Conservation (phyloP, 768 basidiomycete genomes). For the Psilocybe sp. region DNA sequence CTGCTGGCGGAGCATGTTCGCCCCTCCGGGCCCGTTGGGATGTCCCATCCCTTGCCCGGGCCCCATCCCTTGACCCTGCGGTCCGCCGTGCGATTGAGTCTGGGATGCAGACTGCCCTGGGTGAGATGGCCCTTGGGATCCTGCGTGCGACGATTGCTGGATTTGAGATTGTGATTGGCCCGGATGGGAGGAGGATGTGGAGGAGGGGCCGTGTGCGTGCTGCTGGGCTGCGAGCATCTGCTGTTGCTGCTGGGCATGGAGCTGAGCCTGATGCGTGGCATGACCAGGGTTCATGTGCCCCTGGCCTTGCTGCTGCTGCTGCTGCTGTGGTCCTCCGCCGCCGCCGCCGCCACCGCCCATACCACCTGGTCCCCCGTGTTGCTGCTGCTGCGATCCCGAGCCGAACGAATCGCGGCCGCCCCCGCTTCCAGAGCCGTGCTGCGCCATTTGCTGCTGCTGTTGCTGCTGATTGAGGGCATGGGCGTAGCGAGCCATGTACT, state of each 20-base stretch:
- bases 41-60: too few relatives aligned
- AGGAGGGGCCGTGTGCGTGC: too few relatives aligned
- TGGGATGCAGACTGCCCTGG: too few relatives aligned
- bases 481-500: conserved; percentile 16
- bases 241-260: conserved; percentile 1
- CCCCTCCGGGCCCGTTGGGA: not conserved
- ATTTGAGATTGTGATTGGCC: too few relatives aligned
- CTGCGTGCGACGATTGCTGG: too few relatives aligned
- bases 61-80: too few relatives aligned
- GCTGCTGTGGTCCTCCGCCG: conserved; percentile 8
- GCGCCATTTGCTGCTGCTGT: conserved; percentile 12
- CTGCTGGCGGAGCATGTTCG: not conserved
- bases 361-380: not conserved
- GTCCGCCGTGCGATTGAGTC: too few relatives aligned
- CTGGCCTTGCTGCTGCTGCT: conserved; percentile 5
- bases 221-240: not conserved
- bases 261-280: too few relatives aligned
- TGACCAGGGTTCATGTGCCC: too few relatives aligned
- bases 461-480: conserved; percentile 16
- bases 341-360: too few relatives aligned
- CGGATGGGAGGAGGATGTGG: too few relatives aligned
- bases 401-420: not conserved
- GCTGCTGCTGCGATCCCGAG: conserved; percentile 4
- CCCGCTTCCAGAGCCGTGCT: conserved; percentile 6
- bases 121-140: too few relatives aligned